Base-by-base conservation (phyloP, 345 rosid species). In the Acer negundo region DNA sequence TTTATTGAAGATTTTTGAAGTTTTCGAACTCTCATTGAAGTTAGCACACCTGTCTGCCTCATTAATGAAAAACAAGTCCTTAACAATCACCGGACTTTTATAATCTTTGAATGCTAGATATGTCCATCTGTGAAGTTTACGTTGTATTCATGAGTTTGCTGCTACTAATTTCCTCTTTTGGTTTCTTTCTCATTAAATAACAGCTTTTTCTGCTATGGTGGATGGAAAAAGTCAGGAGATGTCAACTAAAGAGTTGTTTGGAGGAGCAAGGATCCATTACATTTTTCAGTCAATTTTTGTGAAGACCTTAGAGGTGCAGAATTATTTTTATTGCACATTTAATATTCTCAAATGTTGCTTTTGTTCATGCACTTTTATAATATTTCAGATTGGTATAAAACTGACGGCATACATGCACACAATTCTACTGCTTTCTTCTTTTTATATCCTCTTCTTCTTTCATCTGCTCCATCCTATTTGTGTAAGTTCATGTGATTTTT, bases 251-350 rank as follows among this genome's bases (percentile, higher is more conserved):
- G 90, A 91, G 88, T 82, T 91, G 70, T 85, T 69, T 74, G 95
- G 91, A n/a, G 93, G 91, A 85, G 91, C 95, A 51, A 77, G 93
- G 85, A 91, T 91, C 74, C 86, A 73, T 80, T 83, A 88, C 79
- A 82, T 89, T 68, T 89, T 91, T 81, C 91, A 89, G 75, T 89
- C 95, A 66, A 85, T 91, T 72, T 91, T 89, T 81, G 91, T 87
- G 35, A 88, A 88, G 86, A 87, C 81, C 75, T 88, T 91, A 81
- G 95, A 89, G 95, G 95, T 91, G 46, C 4, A 79, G 42, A 73
- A 26, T 69, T 62, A 46, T 55, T 51, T 46, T 16, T 20, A 12
- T 19, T 35, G 15, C 44, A 67, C 2, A 26, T 44, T 66, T 38
- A n/a, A n/a, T 22, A 64, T 7, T 24, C 40, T 24, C 49, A 51